Conservation (phyloP, 345 rosid species). For the Draba incana region DNA sequence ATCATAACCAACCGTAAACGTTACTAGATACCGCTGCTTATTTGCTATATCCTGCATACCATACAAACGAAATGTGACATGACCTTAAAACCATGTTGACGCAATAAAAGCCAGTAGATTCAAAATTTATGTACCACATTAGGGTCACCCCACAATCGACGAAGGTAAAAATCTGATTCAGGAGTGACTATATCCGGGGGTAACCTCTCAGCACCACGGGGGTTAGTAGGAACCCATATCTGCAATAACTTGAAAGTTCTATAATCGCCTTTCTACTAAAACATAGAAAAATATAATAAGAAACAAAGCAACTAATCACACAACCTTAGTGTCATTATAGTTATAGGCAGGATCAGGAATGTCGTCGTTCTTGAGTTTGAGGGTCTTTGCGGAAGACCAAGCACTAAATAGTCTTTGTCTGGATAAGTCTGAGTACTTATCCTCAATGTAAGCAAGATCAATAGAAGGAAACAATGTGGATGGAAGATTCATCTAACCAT, state of each 20-base stretch:
- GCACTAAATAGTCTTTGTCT: constrained; percentile 64
- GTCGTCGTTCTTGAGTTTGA: constrained; percentile 33
- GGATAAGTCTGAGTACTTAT: constrained; percentile 83
- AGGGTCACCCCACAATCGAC: constrained; percentile 82
- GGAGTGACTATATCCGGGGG: constrained; percentile 76
- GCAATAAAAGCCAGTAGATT: constrained; percentile 4
- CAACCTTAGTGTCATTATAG: constrained; percentile 61
- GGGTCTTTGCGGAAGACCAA: constrained; percentile 65
- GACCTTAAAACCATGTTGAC: constrained; percentile 9
- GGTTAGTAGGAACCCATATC: constrained; percentile 96
- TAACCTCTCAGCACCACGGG: constrained; percentile 89
- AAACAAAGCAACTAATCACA: not conserved
- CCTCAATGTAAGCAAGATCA: constrained; percentile 78
- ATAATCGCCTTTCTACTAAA: not conserved
- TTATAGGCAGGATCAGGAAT: constrained; percentile 33
- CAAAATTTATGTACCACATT: constrained; percentile 56
- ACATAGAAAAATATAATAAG: not conserved
- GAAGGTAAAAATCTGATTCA: constrained; percentile 80
- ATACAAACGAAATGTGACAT: constrained; percentile 18
- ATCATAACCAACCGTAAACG: constrained; percentile 86
- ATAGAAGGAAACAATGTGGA: constrained; percentile 76
- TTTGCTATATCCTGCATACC: constrained; percentile 69
- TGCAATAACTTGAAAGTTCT: constrained; percentile 34
- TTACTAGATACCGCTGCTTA: constrained; percentile 74
- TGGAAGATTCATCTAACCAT: constrained; percentile 80